phyloP scores from a whole-genome alignment of 257 asterid genomes.

The Fraxinus anomala region DNA sequence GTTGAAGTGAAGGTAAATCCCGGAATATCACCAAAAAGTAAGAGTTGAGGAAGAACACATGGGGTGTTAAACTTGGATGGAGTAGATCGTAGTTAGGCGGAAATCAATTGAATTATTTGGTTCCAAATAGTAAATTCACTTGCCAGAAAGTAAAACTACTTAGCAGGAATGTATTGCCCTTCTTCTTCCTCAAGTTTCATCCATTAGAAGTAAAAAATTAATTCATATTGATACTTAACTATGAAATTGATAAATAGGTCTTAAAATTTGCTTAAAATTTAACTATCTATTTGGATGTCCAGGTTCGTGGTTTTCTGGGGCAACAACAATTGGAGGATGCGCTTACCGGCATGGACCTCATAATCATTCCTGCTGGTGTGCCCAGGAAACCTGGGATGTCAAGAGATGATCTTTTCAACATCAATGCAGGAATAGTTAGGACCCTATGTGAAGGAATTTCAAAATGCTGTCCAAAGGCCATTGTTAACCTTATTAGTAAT shows the following conservation, averaged over 20 bases:
- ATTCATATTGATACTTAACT: not conserved
- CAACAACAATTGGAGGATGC: slow-evolving; percentile 83
- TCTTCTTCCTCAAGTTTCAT: not conserved
- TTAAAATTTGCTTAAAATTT: slow-evolving; percentile 9
- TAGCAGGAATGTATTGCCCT: not conserved
- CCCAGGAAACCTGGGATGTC: slow-evolving; percentile 99
- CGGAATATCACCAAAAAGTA: not conserved
- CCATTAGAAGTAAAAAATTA: not conserved
- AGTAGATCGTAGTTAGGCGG: not conserved
- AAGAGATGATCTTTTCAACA: slow-evolving; percentile 93
- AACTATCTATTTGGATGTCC: slow-evolving; percentile 28
- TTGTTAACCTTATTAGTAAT: slow-evolving; percentile 81
- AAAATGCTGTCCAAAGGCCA: slow-evolving; percentile 73
- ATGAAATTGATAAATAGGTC: not conserved
- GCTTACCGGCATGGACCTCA: slow-evolving; percentile 95
- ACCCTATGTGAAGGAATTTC: slow-evolving; percentile 88
- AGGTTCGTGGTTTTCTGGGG: slow-evolving; percentile 95
- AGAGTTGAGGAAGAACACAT: slow-evolving; percentile 10
- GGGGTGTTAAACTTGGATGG: slow-evolving; percentile 6
- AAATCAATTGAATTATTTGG: not conserved
- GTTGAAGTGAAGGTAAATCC: not conserved
- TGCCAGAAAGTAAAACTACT: not conserved
- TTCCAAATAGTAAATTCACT: not conserved
- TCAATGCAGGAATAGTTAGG: slow-evolving; percentile 94
- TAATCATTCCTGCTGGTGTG: slow-evolving; percentile 94